A percentile compares a stretch with the other conserved stretches of the same genome.
Conservation (phyloP, 371 early-diverging fungal species). For the Capniomyces stellatus region DNA sequence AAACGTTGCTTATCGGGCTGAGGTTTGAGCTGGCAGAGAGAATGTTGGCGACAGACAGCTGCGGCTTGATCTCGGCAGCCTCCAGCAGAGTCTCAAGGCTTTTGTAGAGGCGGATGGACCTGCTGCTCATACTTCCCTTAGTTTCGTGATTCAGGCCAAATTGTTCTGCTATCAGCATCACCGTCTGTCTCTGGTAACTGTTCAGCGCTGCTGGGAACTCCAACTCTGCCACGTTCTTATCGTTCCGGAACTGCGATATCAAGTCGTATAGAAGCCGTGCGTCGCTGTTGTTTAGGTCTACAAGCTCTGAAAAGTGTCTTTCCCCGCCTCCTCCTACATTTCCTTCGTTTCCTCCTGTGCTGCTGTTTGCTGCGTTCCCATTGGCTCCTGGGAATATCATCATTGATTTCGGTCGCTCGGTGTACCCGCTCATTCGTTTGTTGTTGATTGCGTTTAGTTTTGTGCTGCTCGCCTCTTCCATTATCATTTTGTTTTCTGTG, state of each 20-base stretch:
- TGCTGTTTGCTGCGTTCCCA: too few relatives aligned
- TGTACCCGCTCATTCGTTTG: too few relatives aligned
- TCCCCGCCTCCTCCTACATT: too few relatives aligned
- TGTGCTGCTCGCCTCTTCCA: too few relatives aligned
- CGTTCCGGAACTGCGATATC: slow-evolving; percentile 44
- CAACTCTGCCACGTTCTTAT: slow-evolving; percentile 38
- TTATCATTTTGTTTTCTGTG: too few relatives aligned
- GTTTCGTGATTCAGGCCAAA: slow-evolving; percentile 27
- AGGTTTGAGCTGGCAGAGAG: slow-evolving; percentile 2
- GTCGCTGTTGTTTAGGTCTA: slow-evolving; percentile 48
- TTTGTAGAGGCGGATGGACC: slow-evolving; percentile 24
- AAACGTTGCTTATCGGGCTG: not conserved
- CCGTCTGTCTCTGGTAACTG: slow-evolving; percentile 16
- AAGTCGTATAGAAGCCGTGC: slow-evolving; percentile 47
- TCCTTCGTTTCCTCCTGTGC: too few relatives aligned
- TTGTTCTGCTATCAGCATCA: slow-evolving; percentile 26
- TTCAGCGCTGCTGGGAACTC: slow-evolving; percentile 23
- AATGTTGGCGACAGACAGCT: slow-evolving; percentile 16
- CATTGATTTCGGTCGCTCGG: too few relatives aligned
- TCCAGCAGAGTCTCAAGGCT: slow-evolving; percentile 22
- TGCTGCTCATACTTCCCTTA: slow-evolving; percentile 14
- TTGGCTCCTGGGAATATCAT: too few relatives aligned
- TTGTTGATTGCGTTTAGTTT: too few relatives aligned
- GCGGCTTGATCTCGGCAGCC: slow-evolving; percentile 19
- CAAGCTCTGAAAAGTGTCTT: not conserved